phyloP scores from a whole-genome alignment of 371 early-diverging fungal species.

The Rhizopus sp. region DNA sequence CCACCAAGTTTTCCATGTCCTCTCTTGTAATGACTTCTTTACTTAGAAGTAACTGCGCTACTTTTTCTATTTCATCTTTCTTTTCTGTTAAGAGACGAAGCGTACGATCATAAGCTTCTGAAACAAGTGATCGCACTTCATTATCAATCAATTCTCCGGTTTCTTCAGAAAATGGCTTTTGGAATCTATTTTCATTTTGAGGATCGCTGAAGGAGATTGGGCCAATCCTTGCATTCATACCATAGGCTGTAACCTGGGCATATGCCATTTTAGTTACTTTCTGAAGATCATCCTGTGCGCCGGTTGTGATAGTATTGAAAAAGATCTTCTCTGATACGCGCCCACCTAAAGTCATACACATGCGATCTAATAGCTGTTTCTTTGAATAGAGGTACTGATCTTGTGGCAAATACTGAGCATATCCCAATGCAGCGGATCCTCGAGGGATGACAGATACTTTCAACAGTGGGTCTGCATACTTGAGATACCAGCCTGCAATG shows the following conservation, averaged over 20 bases:
- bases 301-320: conserved; percentile 86
- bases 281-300: conserved; percentile 92
- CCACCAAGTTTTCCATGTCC: conserved; percentile 90
- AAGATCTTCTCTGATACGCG: conserved; percentile 93
- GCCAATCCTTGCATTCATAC: conserved; percentile 91
- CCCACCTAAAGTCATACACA: conserved; percentile 97
- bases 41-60: conserved; percentile 86
- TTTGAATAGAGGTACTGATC: conserved; percentile 94
- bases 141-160: conserved; percentile 93
- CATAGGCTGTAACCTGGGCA: conserved; percentile 88
- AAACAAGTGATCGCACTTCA: conserved; percentile 84
- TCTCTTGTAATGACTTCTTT: conserved; percentile 96
- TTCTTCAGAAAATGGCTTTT: conserved; percentile 94
- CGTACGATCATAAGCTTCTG: conserved; percentile 79
- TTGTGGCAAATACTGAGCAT: conserved; percentile 97
- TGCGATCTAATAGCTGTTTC: conserved; percentile 90
- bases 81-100: conserved; percentile 75
- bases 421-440: conserved; percentile 92
- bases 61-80: conserved; percentile 84
- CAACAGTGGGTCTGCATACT: conserved; percentile 92
- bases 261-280: conserved; percentile 97
- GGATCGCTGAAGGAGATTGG: conserved; percentile 81
- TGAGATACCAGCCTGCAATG: conserved; percentile 95
- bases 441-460: conserved; percentile 98
- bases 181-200: conserved; percentile 70